Conservation (phyloP, 331 rosid genomes). For the Malus hybrid region DNA sequence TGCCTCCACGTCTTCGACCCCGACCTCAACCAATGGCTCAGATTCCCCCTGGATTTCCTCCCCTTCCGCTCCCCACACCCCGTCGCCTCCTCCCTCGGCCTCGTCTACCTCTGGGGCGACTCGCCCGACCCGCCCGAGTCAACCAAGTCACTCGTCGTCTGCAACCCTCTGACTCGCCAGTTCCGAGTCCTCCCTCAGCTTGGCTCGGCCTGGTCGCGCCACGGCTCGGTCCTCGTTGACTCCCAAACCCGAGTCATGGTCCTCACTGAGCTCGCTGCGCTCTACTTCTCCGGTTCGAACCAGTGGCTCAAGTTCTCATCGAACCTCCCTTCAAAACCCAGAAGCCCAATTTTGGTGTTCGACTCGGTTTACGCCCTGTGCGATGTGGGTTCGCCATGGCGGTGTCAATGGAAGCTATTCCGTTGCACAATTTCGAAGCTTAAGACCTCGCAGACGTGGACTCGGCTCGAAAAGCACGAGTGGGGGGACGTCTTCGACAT, state of each 20-base stretch:
- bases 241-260: conserved; percentile 64
- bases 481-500: conserved; percentile 92
- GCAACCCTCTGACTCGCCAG: conserved; percentile 68
- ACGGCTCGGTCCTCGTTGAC: conserved; percentile 80
- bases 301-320: conserved; percentile 76
- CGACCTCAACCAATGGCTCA: conserved; percentile 44
- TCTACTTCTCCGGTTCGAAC: conserved; percentile 41
- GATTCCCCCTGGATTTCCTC: conserved; percentile 60
- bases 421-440: conserved; percentile 28
- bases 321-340: conserved; percentile 70
- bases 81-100: conserved; percentile 74
- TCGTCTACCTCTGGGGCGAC: conserved; percentile 84
- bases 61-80: conserved; percentile 71
- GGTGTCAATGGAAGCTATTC: conserved; percentile 83
- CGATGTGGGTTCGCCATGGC: conserved; percentile 90
- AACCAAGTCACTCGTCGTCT: conserved; percentile 53
- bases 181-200: conserved; percentile 67
- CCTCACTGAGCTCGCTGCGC: conserved; percentile 72
- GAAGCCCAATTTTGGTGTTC: conserved; percentile 64
- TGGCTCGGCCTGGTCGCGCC: conserved; percentile 95
- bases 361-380: conserved; percentile 68
- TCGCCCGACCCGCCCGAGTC: conserved; percentile 29
- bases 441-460: conserved; percentile 42
- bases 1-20: conserved; percentile 63
- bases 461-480: conserved; percentile 49